Evolutionary conservation across 208 protist genomes (phyloP), one percentile per base, ranked within the genome.

Genomic region (Novymonas esmeraldas): DNA sequence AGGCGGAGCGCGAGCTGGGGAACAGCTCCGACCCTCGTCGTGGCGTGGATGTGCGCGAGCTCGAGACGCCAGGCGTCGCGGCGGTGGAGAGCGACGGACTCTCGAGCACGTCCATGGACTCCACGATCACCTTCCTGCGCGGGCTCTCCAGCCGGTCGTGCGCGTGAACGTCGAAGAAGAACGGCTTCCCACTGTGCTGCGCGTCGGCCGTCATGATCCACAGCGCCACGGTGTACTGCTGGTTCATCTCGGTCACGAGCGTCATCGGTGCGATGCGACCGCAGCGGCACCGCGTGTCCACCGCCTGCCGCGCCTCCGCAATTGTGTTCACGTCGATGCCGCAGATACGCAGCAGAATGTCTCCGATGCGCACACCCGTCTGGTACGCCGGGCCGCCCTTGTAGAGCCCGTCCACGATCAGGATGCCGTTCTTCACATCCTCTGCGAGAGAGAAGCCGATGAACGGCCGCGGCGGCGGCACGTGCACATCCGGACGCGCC

Each of bases 121-220:
- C 57, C 16, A 67, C 57, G 7, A 54, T 59, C 29, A 22, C 24
- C 64, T 71, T 71, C 49, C 45, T 60, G 28, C 60, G 46, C 50
- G 68, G 36, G 38, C 74, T 71, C 45, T 78, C 77, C 29, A 82
- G 28, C 4, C 70, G 57, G 20, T 77, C 64, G 49, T 84, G 78
- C 67, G 36, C 20, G 49, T 56, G 73, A 3, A 79, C 70, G 31
- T 84, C 73, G 22, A 84, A 84, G 64, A 80, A 84, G 44, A 55
- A 77, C n/a, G 78, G 74, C 56, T 71, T 46, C 24, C 63, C 78
- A 2, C 20, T 55, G 62, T 79, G 72, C 48, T 73, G 68, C 20
- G 56, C 45, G 24, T 88, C 82, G 3, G 78, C 78, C 49, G 75
- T 82, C 82, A 84, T 88, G 64, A 88, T 79, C 65, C 62, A 78